Evolutionary conservation across 371 early-diverging fungal genomes (phyloP), one percentile per base, ranked within the genome.

Genomic region (Choanephora cucurbitarum): DNA sequence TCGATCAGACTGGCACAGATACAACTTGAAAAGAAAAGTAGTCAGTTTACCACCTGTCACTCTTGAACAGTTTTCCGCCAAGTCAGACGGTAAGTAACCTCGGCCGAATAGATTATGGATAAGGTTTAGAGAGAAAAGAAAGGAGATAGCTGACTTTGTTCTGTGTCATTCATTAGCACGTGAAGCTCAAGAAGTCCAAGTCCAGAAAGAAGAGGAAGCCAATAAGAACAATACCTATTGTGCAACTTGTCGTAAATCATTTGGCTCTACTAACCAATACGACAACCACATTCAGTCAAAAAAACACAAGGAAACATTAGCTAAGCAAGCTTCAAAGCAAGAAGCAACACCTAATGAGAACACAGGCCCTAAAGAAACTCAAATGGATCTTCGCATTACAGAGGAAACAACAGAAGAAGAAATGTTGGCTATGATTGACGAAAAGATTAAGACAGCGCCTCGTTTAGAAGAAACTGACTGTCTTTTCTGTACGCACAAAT

Each of bases 11-110:
- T 94, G 93, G 92, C 94, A 94, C 66, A 78, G 91, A 24, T 94
- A 94, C 73, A 94, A 94, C 70, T 75, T 94, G 44, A 92, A 92
- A 66, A 82, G 93, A 62, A 92, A 92, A 70, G 89, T 91, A 18
- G 91, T 89, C 19, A 85, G 80, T 32, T 72, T 92, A n/a, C 90
- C 90, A 8, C 89, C 91, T 34, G 86, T 94, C 41, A 55, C 83
- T 11, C 71, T 75, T 14, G 87, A 90, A 22, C 81, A 78, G 54
- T 94, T 92, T 79, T 73, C 80, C 18, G 72, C 73, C 44, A 79
- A 75, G 62, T 57, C 60, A 10, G 64, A 74, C 48, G 80, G 82
- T 74, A 67, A 48, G 23, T 13, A 28, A n/a, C 2, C 14, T 14
- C 37, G 37, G 13, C 37, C 21, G 10, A 15, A 32, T 5, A 21